Percentiles rank a stretch among this genome's conserved stretches.
Conservation (phyloP, 176 grass and related monocot species). For the Microstegium vimineum region DNA sequence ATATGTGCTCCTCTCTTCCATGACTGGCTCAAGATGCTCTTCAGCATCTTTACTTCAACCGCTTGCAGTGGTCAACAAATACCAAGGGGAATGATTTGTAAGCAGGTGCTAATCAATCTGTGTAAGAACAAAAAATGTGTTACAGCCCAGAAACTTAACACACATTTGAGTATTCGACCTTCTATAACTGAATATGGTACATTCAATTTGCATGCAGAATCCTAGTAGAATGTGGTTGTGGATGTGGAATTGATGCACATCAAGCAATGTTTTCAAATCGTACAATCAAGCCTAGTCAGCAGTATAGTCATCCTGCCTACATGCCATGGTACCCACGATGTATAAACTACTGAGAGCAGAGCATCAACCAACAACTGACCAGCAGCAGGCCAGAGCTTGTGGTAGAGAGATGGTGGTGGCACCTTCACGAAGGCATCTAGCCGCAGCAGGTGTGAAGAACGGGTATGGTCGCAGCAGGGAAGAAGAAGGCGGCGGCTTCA, state of each 20-base stretch:
- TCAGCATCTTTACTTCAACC: constrained; percentile 39
- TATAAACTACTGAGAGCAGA: too few relatives aligned
- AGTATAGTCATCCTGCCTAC: background rate
- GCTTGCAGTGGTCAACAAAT: background rate
- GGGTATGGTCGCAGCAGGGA: too few relatives aligned
- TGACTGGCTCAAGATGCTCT: constrained; percentile 35
- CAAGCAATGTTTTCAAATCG: background rate
- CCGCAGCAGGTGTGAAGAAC: too few relatives aligned
- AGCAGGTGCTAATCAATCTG: background rate
- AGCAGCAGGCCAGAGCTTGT: too few relatives aligned
- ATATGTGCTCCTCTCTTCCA: constrained; percentile 39
- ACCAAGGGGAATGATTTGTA: background rate
- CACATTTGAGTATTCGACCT: background rate
- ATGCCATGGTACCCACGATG: background rate
- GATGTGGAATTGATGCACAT: background rate
- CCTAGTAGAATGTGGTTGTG: background rate
- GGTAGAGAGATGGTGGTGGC: too few relatives aligned
- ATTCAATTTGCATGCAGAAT: background rate
- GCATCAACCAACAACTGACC: background rate
- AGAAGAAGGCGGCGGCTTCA: background rate
- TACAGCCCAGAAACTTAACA: background rate
- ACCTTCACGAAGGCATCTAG: too few relatives aligned
- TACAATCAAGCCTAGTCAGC: background rate
- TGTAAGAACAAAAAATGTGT: background rate
- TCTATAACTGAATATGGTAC: background rate